Evolutionary conservation across 129 eudicot genomes (phyloP), one percentile per base, ranked within the genome.

Genomic region (Lonicera japonica): DNA sequence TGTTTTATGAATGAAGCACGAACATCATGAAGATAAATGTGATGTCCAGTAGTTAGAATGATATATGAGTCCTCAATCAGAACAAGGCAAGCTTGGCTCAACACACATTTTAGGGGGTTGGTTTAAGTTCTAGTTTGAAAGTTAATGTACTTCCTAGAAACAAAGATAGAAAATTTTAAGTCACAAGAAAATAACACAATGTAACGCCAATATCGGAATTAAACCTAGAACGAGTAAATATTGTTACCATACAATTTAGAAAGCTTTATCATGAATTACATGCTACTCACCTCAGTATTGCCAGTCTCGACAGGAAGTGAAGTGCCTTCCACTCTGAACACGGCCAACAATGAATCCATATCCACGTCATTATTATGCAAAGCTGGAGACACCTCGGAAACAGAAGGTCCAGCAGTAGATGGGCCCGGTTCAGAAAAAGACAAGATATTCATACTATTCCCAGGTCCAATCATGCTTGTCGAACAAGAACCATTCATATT

Each of bases 281-380:
- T 2, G 43, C 21, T 15, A 63, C 67, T 45, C 67, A 29, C 94
- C 88, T 81, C 60, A 13, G 48, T 51, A 25, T 18, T 11, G 4
- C 58, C 73, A 53, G 55, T 69, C 58, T 54, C 72, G 55, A 13
- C 10, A 25, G 47, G 48, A 62, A 51, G 57, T 40, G 53, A 34
- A 18, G 39, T 8, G 58, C 17, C 7, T 13, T 73, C 80, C 25
- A 72, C 72, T 1, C 63, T 54, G 54, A 80, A 83, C 18, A 46
- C 59, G 60, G 64, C 80, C 45, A 78, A 36, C 39, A 79, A 41
- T 34, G 8, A 54, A 10, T 77, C 20, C 8, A 82, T 84, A 61
- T 82, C 86, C 20, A 77, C 74, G 68, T 58, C 65, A 15, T 50
- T 29, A 29, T n/a, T 67, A 64, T 61, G 65, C 25, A 21, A 20